Percentiles rank a stretch among this genome's conserved stretches.
Conservation (phyloP, 345 rosid species). For the Arabis hirsuta region DNA sequence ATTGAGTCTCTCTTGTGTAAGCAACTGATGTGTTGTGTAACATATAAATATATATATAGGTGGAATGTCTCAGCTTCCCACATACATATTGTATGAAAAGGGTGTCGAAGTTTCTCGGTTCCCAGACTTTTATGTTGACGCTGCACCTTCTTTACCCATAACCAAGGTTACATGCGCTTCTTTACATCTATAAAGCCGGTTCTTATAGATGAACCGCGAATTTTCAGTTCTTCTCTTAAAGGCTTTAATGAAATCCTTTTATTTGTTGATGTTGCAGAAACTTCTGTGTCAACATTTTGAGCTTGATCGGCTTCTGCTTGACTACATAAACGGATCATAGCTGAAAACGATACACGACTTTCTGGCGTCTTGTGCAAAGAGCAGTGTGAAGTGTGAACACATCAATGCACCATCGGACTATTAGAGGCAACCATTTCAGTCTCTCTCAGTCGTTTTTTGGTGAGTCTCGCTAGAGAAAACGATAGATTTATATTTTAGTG, state of each 20-base stretch:
- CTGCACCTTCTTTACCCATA: constrained; percentile 58
- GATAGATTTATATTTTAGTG: constrained; percentile 14
- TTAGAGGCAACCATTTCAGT: constrained; percentile 9
- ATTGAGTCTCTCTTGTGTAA: not conserved
- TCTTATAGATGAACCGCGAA: not conserved
- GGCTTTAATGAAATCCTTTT: constrained; percentile 3
- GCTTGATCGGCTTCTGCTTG: constrained; percentile 77
- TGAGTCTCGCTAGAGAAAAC: constrained; percentile 31
- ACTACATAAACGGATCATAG: constrained; percentile 69
- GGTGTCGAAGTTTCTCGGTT: constrained; percentile 75
- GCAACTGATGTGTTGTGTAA: constrained; percentile 29
- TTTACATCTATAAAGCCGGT: not conserved
- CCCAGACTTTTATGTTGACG: constrained; percentile 75
- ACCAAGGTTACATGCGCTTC: constrained; percentile 62
- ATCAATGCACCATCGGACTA: constrained; percentile 4
- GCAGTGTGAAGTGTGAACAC: constrained; percentile 17
- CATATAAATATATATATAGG: constrained; percentile 48
- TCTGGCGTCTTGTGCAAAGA: constrained; percentile 23
- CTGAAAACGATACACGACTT: not conserved
- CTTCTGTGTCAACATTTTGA: constrained; percentile 73
- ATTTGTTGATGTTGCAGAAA: constrained; percentile 58
- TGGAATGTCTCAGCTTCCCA: constrained; percentile 81
- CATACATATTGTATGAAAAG: constrained; percentile 79
- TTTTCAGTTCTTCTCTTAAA: not conserved
- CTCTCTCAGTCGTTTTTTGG: constrained; percentile 28